Base-by-base conservation (phyloP, 2,329 filamentous ascomycete genomes). In the Aspergillus calidoustus region DNA sequence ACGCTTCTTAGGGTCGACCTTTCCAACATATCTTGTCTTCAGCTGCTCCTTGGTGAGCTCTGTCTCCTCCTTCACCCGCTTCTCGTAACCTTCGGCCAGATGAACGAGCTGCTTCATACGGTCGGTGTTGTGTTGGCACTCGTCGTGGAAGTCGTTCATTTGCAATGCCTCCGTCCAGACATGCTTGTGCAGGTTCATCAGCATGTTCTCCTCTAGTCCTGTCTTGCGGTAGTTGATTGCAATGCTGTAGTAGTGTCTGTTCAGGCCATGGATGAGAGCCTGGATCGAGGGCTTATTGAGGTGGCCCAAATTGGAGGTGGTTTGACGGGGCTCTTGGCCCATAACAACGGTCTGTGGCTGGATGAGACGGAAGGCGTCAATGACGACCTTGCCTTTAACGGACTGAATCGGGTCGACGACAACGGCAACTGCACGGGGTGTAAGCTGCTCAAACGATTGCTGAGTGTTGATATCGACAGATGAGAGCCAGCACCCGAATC, bases 271-370 rank as follows among this genome's bases (percentile, higher is more conserved):
- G 67, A 99, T 99, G 61, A 99, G 89, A 41, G 96, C 94, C 82
- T 99, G 96, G 68, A 99, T 99, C n/a, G 93, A 97, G 28, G 95
- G 96, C 82, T 99, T 99, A 84, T 99, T 98, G 69, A 99, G 86
- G 77, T 99, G 95, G 28, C 96, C 95, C 74, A 99, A 81, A 82
- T 99, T 99, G 68, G 93, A 97, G 44, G 95, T 99, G 72, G 93
- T 98, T 80, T 99, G 95, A 60, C 95, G 90, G 11, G 95, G 95
- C 78, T 99, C 95, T 78, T 99, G 95, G 3, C 95, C 95, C 79
- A 98, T 92, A 88, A 99, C 97, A 66, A 99, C 86, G 15, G 93
- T 93, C 81, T 99, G 95, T 15, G 95, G 93, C 82, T 97, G 97
- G 81, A 99, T 99, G 59, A 98, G 88, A 69, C 95, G 92, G 87